A percentile compares a stretch with the other conserved stretches of the same genome.
Evolutionary conservation across 192 early-diverging fungal genomes (phyloP).

Genomic region (Coemansia sp.): DNA sequence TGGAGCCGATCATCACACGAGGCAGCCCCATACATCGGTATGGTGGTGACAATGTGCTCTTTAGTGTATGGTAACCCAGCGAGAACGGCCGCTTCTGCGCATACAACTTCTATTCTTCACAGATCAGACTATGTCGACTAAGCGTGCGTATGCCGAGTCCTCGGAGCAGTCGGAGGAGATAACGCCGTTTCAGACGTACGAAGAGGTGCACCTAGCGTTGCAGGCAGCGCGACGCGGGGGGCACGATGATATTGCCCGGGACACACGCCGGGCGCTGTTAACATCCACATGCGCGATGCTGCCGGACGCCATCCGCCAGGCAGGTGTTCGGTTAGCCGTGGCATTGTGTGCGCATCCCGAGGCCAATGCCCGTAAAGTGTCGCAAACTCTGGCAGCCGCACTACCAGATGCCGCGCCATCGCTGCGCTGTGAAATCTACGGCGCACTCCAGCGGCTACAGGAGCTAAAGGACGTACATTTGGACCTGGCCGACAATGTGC

Average conservation of each 20-base stretch:
- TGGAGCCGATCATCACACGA: too few relatives aligned
- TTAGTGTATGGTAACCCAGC: too few relatives aligned
- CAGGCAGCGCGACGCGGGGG: slow-evolving; percentile 8
- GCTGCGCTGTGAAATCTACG: slow-evolving; percentile 42
- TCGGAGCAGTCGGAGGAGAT: too few relatives aligned
- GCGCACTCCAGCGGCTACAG: slow-evolving; percentile 17
- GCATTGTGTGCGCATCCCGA: slow-evolving; percentile 37
- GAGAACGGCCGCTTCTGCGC: too few relatives aligned
- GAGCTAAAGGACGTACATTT: slow-evolving; percentile 34
- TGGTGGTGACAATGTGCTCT: background rate
- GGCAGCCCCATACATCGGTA: too few relatives aligned
- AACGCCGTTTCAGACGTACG: slow-evolving; percentile 30
- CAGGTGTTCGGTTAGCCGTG: slow-evolving; percentile 23
- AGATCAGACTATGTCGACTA: slow-evolving; percentile 3
- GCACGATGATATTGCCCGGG: slow-evolving; percentile 4
- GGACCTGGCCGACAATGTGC: background rate
- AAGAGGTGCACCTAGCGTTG: slow-evolving; percentile 24
- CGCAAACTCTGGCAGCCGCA: slow-evolving; percentile 5
- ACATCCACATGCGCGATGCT: background rate
- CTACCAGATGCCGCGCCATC: slow-evolving; percentile 18
- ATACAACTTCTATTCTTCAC: background rate
- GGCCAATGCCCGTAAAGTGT: slow-evolving; percentile 5
- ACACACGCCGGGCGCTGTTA: slow-evolving; percentile 13
- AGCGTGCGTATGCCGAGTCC: slow-evolving; percentile 10
- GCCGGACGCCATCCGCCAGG: slow-evolving; percentile 24